Conservation (phyloP, 371 early-diverging fungal species). For the Saksenaea vasiformis region DNA sequence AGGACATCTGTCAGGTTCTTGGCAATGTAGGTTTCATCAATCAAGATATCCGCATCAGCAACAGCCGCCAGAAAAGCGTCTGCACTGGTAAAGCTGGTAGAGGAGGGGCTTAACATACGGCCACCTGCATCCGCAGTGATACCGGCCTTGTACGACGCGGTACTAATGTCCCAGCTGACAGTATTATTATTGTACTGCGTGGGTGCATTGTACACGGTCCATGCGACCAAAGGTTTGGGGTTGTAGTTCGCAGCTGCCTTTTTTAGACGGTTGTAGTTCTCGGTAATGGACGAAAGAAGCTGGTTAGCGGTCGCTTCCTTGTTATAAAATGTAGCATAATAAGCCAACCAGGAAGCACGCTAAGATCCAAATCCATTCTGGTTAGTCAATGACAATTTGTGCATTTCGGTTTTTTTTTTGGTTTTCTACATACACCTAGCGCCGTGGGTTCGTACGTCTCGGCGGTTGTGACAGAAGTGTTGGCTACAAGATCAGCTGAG, state of each 20-base stretch:
- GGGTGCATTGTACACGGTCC: slow-evolving; percentile 69
- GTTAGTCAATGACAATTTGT: neutral
- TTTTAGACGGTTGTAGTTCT: slow-evolving; percentile 70
- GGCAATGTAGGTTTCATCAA: slow-evolving; percentile 71
- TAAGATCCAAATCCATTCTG: slow-evolving; percentile 15
- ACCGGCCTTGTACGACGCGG: slow-evolving; percentile 61
- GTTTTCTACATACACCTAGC: slow-evolving; percentile 51
- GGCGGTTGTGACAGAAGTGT: slow-evolving; percentile 33
- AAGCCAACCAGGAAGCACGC: slow-evolving; percentile 80
- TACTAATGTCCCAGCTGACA: slow-evolving; percentile 62
- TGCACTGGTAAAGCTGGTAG: slow-evolving; percentile 37
- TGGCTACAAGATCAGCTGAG: slow-evolving; percentile 18
- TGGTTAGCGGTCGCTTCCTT: slow-evolving; percentile 63
- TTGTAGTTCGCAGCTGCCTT: slow-evolving; percentile 48
- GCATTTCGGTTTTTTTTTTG: neutral
- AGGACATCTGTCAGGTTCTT: slow-evolving; percentile 49
- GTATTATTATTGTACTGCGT: slow-evolving; percentile 66
- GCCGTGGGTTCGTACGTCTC: slow-evolving; percentile 48
- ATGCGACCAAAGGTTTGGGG: slow-evolving; percentile 66
- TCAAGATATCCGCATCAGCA: slow-evolving; percentile 65
- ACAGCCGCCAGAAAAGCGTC: slow-evolving; percentile 56
- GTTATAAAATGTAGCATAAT: slow-evolving; percentile 76
- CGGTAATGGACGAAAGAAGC: slow-evolving; percentile 53
- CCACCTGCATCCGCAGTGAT: slow-evolving; percentile 69
- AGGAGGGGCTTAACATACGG: slow-evolving; percentile 30